Evolutionary conservation across 2,329 filamentous ascomycete genomes (phyloP).

Genomic region (Polychaeton citri): DNA sequence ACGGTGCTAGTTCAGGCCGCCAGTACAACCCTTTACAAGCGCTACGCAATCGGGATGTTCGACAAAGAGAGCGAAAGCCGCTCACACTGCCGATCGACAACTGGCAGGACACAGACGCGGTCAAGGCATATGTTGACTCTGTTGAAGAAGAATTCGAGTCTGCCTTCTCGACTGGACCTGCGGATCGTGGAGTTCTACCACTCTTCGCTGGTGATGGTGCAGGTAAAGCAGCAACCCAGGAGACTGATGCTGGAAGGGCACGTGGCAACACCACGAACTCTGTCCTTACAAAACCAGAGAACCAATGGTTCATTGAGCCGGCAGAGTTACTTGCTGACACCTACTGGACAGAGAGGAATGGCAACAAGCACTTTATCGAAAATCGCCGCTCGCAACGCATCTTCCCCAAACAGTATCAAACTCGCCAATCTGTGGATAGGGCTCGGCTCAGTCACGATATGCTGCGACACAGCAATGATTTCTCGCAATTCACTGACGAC

Average conservation of each 20-base stretch:
- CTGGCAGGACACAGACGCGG: slow-evolving; percentile 59
- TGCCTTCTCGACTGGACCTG: slow-evolving; percentile 25
- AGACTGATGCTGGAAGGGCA: slow-evolving; percentile 9
- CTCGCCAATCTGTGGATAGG: slow-evolving; percentile 11
- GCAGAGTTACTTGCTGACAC: slow-evolving; percentile 80
- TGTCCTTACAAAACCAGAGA: slow-evolving; percentile 58
- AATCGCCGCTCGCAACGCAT: slow-evolving; percentile 64
- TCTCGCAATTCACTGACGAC: neutral
- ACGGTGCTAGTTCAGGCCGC: slow-evolving; percentile 39
- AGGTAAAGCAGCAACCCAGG: slow-evolving; percentile 4
- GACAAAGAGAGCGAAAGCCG: slow-evolving; percentile 60
- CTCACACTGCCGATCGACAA: slow-evolving; percentile 65
- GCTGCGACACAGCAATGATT: neutral
- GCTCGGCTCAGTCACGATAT: slow-evolving; percentile 11
- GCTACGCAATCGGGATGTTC: slow-evolving; percentile 76
- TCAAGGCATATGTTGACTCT: slow-evolving; percentile 64
- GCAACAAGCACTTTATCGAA: slow-evolving; percentile 70
- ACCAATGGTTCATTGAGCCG: slow-evolving; percentile 75
- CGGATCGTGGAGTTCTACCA: slow-evolving; percentile 17
- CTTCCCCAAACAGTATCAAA: slow-evolving; percentile 34
- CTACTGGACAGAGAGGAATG: slow-evolving; percentile 74
- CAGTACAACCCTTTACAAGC: slow-evolving; percentile 86
- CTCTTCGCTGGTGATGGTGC: slow-evolving; percentile 15
- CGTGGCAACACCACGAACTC: slow-evolving; percentile 25
- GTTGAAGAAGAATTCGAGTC: slow-evolving; percentile 39